A percentile compares a stretch with the other conserved stretches of the same genome.
Conservation (phyloP, 495 filamentous ascomycete species). For the Acidomyces sp. region DNA sequence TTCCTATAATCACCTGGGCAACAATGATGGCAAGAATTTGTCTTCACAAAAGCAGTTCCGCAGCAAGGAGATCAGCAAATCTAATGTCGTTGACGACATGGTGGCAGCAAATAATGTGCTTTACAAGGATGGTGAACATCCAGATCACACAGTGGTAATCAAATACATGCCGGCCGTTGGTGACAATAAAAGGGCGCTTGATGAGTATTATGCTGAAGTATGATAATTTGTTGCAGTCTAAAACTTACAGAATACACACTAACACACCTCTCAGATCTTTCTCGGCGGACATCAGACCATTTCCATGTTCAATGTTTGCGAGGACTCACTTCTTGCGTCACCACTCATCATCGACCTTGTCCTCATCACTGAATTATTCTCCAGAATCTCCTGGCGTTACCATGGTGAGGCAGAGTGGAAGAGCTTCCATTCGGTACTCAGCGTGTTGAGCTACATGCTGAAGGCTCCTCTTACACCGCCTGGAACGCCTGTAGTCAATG, state of each 20-base stretch:
- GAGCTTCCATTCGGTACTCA: constrained; percentile 93
- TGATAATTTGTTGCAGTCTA: not conserved
- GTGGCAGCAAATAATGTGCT: constrained; percentile 86
- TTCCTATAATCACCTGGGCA: constrained; percentile 98
- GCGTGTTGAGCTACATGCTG: constrained; percentile 97
- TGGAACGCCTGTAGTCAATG: constrained; percentile 91
- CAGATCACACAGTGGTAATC: constrained; percentile 37
- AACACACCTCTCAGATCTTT: constrained; percentile 54
- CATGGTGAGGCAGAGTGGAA: constrained; percentile 56
- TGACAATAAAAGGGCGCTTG: constrained; percentile 96
- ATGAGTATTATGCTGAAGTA: constrained; percentile 90
- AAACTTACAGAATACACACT: not conserved
- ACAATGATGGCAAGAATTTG: constrained; percentile 98
- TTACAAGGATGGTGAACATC: constrained; percentile 58
- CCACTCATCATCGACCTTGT: constrained; percentile 96
- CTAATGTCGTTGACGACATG: constrained; percentile 98
- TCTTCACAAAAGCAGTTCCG: constrained; percentile 97
- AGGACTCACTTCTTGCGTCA: constrained; percentile 94
- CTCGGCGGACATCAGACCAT: constrained; percentile 98
- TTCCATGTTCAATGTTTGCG: constrained; percentile 95
- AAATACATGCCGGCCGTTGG: constrained; percentile 97
- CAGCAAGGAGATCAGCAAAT: constrained; percentile 98
- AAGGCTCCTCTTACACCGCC: constrained; percentile 95
- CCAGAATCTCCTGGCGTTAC: constrained; percentile 83
- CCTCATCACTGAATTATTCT: constrained; percentile 91